Evolutionary conservation across 352 stramenopile species (phyloP).

Genomic region (Globisporangium okanoganense): DNA sequence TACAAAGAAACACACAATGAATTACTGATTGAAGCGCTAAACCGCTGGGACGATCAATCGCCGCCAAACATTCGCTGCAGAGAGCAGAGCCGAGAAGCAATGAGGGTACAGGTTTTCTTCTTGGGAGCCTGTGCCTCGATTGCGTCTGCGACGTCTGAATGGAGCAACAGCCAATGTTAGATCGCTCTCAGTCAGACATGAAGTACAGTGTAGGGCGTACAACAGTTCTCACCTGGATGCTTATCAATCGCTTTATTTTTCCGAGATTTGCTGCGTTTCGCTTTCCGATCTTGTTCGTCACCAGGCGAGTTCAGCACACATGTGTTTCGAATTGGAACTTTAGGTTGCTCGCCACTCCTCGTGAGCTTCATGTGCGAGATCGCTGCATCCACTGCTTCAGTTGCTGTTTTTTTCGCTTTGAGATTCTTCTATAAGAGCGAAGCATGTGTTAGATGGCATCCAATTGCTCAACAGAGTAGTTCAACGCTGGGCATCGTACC

Average conservation of each 20-base stretch:
- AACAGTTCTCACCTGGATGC: background rate
- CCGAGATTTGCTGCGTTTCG: background rate
- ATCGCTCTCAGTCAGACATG: background rate
- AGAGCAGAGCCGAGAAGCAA: conserved; percentile 21
- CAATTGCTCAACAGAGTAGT: background rate
- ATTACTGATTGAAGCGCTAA: background rate
- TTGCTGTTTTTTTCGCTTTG: background rate
- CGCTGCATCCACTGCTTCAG: background rate
- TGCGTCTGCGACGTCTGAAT: background rate
- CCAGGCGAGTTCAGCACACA: conserved; percentile 1
- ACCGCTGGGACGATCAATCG: conserved; percentile 1
- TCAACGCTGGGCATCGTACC: background rate
- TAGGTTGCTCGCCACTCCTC: background rate
- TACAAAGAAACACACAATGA: background rate
- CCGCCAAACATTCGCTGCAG: conserved; percentile 52
- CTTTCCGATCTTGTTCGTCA: background rate
- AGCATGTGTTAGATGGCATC: background rate
- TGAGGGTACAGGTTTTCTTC: background rate
- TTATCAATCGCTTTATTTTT: background rate
- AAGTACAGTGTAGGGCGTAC: background rate
- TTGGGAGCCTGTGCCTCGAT: background rate
- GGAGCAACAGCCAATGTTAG: background rate
- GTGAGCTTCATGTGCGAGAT: conserved; percentile 1
- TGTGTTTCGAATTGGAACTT: conserved; percentile 1
- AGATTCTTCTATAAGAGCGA: background rate